Evolutionary conservation across 2,329 filamentous ascomycete genomes (phyloP), one percentile per base, ranked within the genome.

Genomic region (Dactylonectria macrodidyma): DNA sequence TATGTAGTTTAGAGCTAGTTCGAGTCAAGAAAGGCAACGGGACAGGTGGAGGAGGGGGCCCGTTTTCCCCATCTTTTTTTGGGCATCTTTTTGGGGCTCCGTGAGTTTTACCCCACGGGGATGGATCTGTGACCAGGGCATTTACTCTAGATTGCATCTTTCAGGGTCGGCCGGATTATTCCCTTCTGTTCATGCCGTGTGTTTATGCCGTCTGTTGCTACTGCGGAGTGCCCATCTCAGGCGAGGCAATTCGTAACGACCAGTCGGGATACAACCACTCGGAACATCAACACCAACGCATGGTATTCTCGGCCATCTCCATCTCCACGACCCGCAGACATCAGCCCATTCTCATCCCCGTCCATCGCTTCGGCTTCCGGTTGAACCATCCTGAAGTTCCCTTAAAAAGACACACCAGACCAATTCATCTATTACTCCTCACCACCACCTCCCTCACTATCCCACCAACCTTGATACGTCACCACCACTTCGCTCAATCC

Each of bases 11-110:
- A 46, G 12, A 4, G 36, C 11, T 7, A 30, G 7, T 30, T 30
- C 26, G 7, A 30, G 26, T 30, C 26, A 30, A 30, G 26, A 30
- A 30, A 4, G 4, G 26, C 26, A 30, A 30, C 56, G 56, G 62
- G 36, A 33, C 36, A 61, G 6, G 63, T 66, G 63, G 63, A 66
- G 63, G 63, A 54, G 50, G 50, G 50, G 50, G 30, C 50, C 30
- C 16, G 30, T 54, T 3, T 54, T 33, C 48, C 26, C 48, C 48
- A 33, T 51, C 41, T 51, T 51, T 50, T 50, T 24, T 26, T 26
- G 24, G 19, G 19, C 30, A 26, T 24, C 24, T 14, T 26, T 30
- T 50, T 14, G 22, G 3, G 22, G 22, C 16, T 30, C 26, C 26
- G 26, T 30, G 26, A 30, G 19, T 30, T 30, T 30, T 30, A 30